Evolutionary conservation across 805 yeast genomes (phyloP), one percentile per base, ranked within the genome.

Genomic region (Barnettozyma botsteinii): DNA sequence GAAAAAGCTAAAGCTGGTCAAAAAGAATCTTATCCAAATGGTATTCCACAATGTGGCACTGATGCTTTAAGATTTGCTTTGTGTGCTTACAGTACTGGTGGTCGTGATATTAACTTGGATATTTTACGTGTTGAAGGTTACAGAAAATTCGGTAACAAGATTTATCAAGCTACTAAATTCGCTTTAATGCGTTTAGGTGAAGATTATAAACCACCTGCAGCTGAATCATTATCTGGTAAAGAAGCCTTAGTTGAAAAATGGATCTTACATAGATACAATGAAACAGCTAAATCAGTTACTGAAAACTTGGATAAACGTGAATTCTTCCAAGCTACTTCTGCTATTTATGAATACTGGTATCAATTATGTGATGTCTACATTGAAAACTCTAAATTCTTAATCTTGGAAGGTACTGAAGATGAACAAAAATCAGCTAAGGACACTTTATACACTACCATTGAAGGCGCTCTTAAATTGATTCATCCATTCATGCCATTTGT

Each of bases 21-120:
- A 69, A 78, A 73, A 54, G 72, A 77, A 57, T 81, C 95, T 11
- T 91, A 88, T 73, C 98, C 98, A 50, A 80, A 81, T 53, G 98
- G 98, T 70, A 89, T 91, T 52, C 97, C 98, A 42, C 96, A 93
- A 70, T 93, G 98, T 76, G 98, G 98, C 72, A 89, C 98, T 37
- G 98, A 93, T 66, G 98, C 98, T 33, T 71, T 93, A 69, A 81
- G 98, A 71, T 93, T 93, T 62, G 98, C 98, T 29, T 76, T 91
- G 51, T 93, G 98, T 77, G 96, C 97, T 38, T 93, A 91, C 73
- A 84, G 96, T 38, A 91, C 98, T 35, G 98, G 98, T 69, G 98
- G 97, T 55, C 81, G 98, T 69, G 98, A 93, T 59, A 93, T 93
- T 64, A 93, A 93, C 70, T 74, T 93, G 62, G 97, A 93, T 62